Base-by-base conservation (phyloP, 768 basidiomycete genomes). In the Termitomyces sp. region DNA sequence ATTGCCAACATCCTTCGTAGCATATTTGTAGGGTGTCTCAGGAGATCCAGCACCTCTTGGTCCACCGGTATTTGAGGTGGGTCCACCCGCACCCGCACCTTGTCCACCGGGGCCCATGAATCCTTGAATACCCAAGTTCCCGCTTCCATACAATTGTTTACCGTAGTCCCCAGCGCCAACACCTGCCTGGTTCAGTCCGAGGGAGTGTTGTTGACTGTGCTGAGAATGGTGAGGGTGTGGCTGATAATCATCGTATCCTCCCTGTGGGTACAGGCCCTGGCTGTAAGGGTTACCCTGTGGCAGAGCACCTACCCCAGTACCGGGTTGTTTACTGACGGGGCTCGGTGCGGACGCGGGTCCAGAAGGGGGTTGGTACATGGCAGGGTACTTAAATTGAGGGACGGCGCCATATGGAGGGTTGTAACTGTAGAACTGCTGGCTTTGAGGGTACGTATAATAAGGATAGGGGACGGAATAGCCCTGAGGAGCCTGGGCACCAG, bases 401-500 rank as follows among this genome's bases (percentile, higher is more conserved):
- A 87, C 78, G 26, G 63, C 63, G 8, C 68, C 71, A 59, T 81
- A 81, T 18, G 74, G 77, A 50, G 77, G 77, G 64, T 69, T 76
- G 74, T 91, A 91, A 5, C 89, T 86, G 1, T 81, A 73, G 49
- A 89, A 91, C 71, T 85, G 90, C 64, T 90, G 87, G 63, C 84
- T 87, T 66, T 88, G 87, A 4, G 85, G 84, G 69, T 86, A 89
- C 70, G 85, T 84, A 63, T 80, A 85, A 57, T 80, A 81, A 14
- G 77, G 79, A 30, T 79, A 70, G 6, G 86, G 87, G 20, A 85
- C 84, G 35, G 86, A 82, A 61, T 85, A 82, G 49, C 76, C 73
- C 67, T 87, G 86, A 18, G 84, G 84, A 20, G 79, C 84, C 69
- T 87, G 86, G 1, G 77, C 77, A 4, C 76, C 77, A n/a, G 76